Percentiles rank a stretch among this genome's conserved stretches.
These are phyloP conservation scores for Stephania cephalantha DNA, from an alignment of 164 flowering plant genomes.

Conservation along the genomic window DNA sequence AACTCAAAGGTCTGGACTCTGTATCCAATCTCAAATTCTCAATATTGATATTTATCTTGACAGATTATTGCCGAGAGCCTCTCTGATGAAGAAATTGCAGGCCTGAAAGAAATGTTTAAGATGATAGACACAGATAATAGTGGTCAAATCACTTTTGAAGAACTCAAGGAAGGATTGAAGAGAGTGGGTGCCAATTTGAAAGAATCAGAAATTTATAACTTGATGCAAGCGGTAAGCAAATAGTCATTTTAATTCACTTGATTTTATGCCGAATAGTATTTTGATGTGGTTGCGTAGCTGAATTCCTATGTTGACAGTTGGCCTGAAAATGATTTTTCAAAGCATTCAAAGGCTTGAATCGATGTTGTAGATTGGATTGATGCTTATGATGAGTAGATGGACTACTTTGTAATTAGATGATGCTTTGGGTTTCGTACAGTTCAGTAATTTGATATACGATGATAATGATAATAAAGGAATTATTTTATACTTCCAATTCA, in stretches of 20 bases:
- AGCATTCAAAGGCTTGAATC: too few relatives aligned
- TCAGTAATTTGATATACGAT: too few relatives aligned
- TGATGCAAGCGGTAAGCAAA: slow-evolving; percentile 82
- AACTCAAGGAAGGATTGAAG: slow-evolving; percentile 69
- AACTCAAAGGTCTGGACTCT: neutral
- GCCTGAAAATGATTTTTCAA: too few relatives aligned
- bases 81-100: slow-evolving; percentile 89
- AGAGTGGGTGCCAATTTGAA: slow-evolving; percentile 73
- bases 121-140: slow-evolving; percentile 82
- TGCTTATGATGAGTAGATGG: too few relatives aligned
- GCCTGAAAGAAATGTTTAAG: slow-evolving; percentile 83
- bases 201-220: slow-evolving; percentile 62
- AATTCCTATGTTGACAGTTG: too few relatives aligned
- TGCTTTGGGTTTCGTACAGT: too few relatives aligned
- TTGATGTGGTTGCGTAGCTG: too few relatives aligned
- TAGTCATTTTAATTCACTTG: neutral
- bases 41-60: neutral
- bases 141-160: slow-evolving; percentile 86
- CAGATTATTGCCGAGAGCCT: slow-evolving; percentile 82
- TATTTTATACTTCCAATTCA: too few relatives aligned
- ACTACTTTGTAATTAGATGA: too few relatives aligned
- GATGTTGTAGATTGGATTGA: too few relatives aligned
- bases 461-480: too few relatives aligned
- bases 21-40: neutral
- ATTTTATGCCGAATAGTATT: neutral